Evolutionary conservation across 2,329 filamentous ascomycete genomes (phyloP).

Genomic region (Claviceps sp.): DNA sequence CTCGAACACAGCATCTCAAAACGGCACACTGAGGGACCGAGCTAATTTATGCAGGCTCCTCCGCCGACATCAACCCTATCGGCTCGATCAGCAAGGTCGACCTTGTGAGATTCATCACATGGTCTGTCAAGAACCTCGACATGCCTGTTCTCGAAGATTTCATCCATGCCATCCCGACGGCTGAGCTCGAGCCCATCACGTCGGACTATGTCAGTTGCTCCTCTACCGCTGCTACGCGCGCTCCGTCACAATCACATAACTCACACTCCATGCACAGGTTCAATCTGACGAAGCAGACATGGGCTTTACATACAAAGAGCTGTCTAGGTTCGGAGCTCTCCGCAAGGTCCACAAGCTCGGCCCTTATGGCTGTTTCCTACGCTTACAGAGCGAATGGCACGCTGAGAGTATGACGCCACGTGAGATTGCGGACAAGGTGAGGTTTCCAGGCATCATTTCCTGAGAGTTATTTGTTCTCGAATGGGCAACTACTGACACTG

Average conservation of each 20-base stretch:
- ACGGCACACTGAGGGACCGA: not conserved
- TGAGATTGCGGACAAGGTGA: conserved; percentile 17
- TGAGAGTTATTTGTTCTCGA: not conserved
- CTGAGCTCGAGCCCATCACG: conserved; percentile 33
- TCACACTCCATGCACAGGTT: not conserved
- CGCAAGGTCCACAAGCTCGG: conserved; percentile 29
- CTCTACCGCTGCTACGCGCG: conserved; percentile 8
- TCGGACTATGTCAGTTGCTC: conserved; percentile 14
- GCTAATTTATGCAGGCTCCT: conserved; percentile 10
- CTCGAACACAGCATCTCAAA: not conserved
- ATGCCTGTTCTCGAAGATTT: conserved; percentile 51
- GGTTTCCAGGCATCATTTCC: not conserved
- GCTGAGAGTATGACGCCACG: conserved; percentile 8
- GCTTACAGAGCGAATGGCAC: conserved; percentile 25
- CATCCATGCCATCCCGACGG: conserved; percentile 42
- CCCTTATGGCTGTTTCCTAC: conserved; percentile 26
- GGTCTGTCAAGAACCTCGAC: conserved; percentile 38
- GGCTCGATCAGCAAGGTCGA: conserved; percentile 39
- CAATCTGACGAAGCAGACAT: conserved; percentile 29
- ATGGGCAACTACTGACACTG: not conserved
- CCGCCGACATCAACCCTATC: conserved; percentile 26
- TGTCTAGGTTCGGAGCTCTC: conserved; percentile 25
- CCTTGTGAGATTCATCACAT: conserved; percentile 50
- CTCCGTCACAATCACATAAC: not conserved
- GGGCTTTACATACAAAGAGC: conserved; percentile 29